These are phyloP conservation scores for Lachnellula arida DNA, from an alignment of 2,329 filamentous ascomycete species.

Conservation along the genomic window DNA sequence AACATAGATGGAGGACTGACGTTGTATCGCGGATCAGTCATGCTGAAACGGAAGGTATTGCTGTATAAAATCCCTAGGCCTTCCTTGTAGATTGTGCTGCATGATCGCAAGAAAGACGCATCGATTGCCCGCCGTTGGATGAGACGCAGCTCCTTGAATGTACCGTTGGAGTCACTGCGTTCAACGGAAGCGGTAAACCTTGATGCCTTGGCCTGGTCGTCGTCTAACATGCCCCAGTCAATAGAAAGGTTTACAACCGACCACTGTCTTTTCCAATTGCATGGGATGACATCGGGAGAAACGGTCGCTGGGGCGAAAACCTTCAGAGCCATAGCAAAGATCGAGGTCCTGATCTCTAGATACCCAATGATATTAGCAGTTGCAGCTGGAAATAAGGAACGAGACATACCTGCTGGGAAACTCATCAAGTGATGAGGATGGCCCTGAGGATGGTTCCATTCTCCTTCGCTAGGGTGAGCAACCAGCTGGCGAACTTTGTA, in stretches of 20 bases:
- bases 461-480: background rate
- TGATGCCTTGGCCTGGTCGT: background rate
- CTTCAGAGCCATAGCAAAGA: background rate
- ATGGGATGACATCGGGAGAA: background rate
- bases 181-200: background rate
- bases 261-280: background rate
- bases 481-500: background rate
- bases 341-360: conserved; percentile 2
- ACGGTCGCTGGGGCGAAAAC: background rate
- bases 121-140: background rate
- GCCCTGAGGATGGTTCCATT: background rate
- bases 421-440: conserved; percentile 2
- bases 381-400: background rate
- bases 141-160: background rate
- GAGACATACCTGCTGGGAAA: conserved; percentile 1
- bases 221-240: background rate
- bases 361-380: background rate
- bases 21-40: background rate
- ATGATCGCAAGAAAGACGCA: conserved; percentile 1
- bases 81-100: background rate
- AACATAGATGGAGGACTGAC: background rate
- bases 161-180: background rate
- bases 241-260: background rate
- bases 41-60: background rate
- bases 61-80: background rate